Evolutionary conservation across 2,329 filamentous ascomycete genomes (phyloP).

Genomic region (Fusarium sacchari): DNA sequence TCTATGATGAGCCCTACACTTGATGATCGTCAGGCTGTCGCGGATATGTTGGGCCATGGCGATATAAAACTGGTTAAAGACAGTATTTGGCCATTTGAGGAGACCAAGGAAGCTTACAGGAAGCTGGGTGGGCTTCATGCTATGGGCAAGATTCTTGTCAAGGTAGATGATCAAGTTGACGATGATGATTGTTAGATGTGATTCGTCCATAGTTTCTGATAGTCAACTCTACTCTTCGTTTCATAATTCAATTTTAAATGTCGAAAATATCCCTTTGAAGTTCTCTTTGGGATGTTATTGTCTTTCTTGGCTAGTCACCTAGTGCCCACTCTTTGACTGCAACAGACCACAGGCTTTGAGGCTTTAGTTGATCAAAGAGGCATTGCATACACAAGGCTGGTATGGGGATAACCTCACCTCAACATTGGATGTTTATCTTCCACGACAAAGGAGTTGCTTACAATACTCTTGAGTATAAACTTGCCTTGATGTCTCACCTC

Average conservation of each 20-base stretch:
- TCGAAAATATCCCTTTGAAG: background rate
- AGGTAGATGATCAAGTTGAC: conserved; percentile 41
- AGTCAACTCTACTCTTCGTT: background rate
- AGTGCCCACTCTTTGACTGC: background rate
- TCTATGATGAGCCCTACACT: conserved; percentile 49
- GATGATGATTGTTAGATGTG: conserved; percentile 37
- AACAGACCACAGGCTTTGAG: background rate
- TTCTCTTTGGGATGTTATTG: background rate
- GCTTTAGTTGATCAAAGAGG: background rate
- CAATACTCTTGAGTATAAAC: background rate
- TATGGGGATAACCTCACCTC: background rate
- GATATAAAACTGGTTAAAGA: background rate
- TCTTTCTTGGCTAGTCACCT: background rate
- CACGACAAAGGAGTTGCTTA: background rate
- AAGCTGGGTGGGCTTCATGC: conserved; percentile 41
- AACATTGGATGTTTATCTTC: background rate
- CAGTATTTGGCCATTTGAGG: background rate
- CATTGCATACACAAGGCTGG: background rate
- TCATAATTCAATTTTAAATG: background rate
- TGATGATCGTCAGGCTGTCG: conserved; percentile 47
- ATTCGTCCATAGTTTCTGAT: background rate
- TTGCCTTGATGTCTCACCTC: background rate
- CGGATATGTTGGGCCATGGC: conserved; percentile 36
- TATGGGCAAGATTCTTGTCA: conserved; percentile 53
- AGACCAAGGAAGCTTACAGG: background rate